Evolutionary conservation across 2,329 filamentous ascomycete genomes (phyloP).

Genomic region (Cladobotryum mycophilum): DNA sequence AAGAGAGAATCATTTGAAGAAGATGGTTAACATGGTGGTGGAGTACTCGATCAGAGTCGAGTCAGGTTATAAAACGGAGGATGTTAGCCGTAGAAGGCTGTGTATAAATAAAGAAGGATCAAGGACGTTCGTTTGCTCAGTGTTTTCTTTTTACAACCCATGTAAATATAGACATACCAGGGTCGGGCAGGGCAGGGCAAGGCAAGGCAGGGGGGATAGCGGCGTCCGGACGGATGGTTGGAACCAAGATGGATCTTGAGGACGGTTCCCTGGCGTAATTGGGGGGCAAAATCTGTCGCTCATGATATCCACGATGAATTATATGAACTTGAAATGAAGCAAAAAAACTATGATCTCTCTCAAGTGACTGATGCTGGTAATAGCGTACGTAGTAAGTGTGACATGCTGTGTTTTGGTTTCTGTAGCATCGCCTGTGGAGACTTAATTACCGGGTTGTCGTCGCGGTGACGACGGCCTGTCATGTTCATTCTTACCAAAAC

Average conservation of each 20-base stretch:
- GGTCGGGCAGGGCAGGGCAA: conserved; percentile 11
- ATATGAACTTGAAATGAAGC: conserved; percentile 22
- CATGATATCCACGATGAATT: conserved; percentile 27
- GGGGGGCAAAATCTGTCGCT: conserved; percentile 19
- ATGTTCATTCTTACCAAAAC: too few relatives aligned
- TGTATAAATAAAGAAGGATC: conserved; percentile 4
- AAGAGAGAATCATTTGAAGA: conserved; percentile 8
- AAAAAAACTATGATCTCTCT: not conserved
- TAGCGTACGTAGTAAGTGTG: not conserved
- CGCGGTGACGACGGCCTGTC: too few relatives aligned
- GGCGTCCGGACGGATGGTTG: conserved; percentile 14
- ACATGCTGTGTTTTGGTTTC: not conserved
- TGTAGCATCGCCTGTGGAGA: too few relatives aligned
- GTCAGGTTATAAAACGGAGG: not conserved
- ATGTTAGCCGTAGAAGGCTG: not conserved
- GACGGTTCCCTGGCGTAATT: conserved; percentile 13
- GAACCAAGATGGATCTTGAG: conserved; percentile 18
- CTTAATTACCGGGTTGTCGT: too few relatives aligned
- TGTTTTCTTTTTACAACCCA: conserved; percentile 14
- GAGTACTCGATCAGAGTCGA: conserved; percentile 1
- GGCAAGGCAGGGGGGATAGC: conserved; percentile 4
- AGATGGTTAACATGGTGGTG: not conserved
- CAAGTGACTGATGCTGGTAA: not conserved
- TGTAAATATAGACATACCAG: conserved; percentile 19
- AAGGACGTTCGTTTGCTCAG: conserved; percentile 2